Evolutionary conservation across 371 early-diverging fungal genomes (phyloP), one percentile per base, ranked within the genome.

Genomic region (Rhizopus microsporus): DNA sequence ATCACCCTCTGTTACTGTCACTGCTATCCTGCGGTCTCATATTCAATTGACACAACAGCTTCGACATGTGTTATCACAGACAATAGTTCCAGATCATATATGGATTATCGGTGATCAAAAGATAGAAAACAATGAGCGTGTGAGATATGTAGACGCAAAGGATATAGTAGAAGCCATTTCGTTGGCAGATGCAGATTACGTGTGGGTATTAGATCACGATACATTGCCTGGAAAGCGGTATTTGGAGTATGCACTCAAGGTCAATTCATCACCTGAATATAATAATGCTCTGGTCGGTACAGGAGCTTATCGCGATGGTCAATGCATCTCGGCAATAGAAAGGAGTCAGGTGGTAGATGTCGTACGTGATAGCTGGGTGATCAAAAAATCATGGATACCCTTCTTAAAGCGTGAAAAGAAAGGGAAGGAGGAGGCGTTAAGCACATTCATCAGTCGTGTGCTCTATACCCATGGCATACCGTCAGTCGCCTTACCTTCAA

Each of bases 141-240:
- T 46, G 12, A 48, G 32, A 13, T 38, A 17, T 12, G 4, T 45
- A 23, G 54, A 55, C 1, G 56, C 53, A 40, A 63, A 61, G 42
- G 30, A 31, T 1, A 51, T 57, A 23, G 55, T 68, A 7, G 63
- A 71, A 13, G 67, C 65, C 73, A 3, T 68, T 40, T n/a, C 74
- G 17, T 67, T 75, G 37, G 66, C 75, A 1, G 63, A 78, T 0
- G 76, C 80, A 0, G 78, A 80, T 7, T 80, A 69, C 63, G 62
- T 77, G 7, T 77, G 82, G 71, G 55, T 84, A 3, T 30, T 84
- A 39, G 77, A 78, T 33, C 65, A 74, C 39, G 74, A 77, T 44
- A 71, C 71, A 17, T 60, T 67, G 10, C 84, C 84, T 4, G 84
- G 82, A 17, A 62, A 56, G 23, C 60, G 59, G 12, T 80, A 81